Percentiles rank a stretch among this genome's conserved stretches.
Conservation (phyloP, 257 asterid genomes). For the Solanum lignicaule region DNA sequence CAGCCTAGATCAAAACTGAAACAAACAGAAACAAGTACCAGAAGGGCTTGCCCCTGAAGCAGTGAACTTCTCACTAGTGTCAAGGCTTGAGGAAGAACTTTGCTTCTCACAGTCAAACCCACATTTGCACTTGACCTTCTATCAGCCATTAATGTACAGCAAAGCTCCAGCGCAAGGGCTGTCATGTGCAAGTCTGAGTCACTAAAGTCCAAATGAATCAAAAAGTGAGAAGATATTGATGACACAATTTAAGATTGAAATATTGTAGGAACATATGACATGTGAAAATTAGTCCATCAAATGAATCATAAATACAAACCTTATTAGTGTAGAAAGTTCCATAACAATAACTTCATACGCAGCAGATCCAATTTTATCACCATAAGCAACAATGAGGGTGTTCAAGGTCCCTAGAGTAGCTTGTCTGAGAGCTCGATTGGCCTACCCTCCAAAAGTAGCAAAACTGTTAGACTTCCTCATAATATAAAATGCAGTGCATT, state of each 20-base stretch:
- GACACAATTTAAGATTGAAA: background rate
- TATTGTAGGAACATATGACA: background rate
- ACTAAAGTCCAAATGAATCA: conserved; percentile 29
- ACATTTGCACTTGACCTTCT: conserved; percentile 86
- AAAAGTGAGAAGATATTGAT: background rate
- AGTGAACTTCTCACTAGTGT: conserved; percentile 73
- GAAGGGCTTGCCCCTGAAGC: conserved; percentile 98
- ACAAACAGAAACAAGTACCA: conserved; percentile 39
- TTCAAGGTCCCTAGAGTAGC: conserved; percentile 92
- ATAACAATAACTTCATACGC: conserved; percentile 89
- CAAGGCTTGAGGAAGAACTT: conserved; percentile 95
- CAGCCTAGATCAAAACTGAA: conserved; percentile 1
- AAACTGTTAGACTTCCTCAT: background rate
- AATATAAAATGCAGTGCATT: background rate
- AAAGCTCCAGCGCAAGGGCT: conserved; percentile 87
- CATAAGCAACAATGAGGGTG: conserved; percentile 84
- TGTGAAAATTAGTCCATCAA: background rate
- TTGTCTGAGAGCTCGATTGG: conserved; percentile 92
- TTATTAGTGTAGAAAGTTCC: conserved; percentile 90
- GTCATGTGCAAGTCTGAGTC: conserved; percentile 98
- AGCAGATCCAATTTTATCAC: conserved; percentile 84
- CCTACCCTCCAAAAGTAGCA: conserved; percentile 38
- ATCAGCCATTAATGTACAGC: conserved; percentile 94
- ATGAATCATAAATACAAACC: conserved; percentile 30
- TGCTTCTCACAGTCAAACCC: conserved; percentile 80